Conservation (phyloP, 768 basidiomycete genomes). For the Leccinum olivaceopallidum region DNA sequence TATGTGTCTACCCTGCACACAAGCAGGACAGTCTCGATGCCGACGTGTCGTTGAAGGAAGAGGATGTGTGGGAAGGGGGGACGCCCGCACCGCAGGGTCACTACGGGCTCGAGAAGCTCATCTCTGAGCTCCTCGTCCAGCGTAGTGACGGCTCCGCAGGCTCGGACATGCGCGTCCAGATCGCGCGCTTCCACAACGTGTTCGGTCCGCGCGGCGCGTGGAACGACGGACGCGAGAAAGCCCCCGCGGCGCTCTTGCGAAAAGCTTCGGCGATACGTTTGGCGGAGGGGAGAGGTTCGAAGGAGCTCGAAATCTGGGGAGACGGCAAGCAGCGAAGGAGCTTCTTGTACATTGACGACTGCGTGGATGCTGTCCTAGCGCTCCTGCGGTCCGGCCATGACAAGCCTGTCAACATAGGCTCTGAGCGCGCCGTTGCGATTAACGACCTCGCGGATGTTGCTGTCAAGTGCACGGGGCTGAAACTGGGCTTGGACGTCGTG, state of each 20-base stretch:
- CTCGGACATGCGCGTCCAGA: slow-evolving; percentile 37
- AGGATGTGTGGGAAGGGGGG: slow-evolving; percentile 41
- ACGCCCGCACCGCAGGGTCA: slow-evolving; percentile 51
- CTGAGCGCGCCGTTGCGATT: slow-evolving; percentile 44
- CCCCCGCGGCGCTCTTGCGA: slow-evolving; percentile 54
- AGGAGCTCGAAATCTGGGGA: slow-evolving; percentile 56
- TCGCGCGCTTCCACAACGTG: slow-evolving; percentile 61
- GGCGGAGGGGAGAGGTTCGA: not conserved
- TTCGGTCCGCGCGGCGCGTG: slow-evolving; percentile 56
- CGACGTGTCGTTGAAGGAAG: slow-evolving; percentile 48
- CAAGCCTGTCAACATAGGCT: slow-evolving; percentile 52
- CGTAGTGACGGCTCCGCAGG: slow-evolving; percentile 31
- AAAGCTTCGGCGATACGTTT: slow-evolving; percentile 43
- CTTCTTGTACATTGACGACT: slow-evolving; percentile 57
- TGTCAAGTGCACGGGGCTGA: slow-evolving; percentile 33
- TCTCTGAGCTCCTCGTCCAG: slow-evolving; percentile 46
- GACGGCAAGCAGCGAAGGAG: slow-evolving; percentile 53
- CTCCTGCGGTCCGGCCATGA: slow-evolving; percentile 41
- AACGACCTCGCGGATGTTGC: slow-evolving; percentile 44
- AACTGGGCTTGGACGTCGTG: slow-evolving; percentile 21
- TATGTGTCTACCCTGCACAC: slow-evolving; percentile 54
- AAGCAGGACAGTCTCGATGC: slow-evolving; percentile 36
- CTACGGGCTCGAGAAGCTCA: slow-evolving; percentile 60
- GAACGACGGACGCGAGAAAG: slow-evolving; percentile 58
- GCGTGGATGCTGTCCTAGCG: slow-evolving; percentile 48